Conservation (phyloP, 1,284 basidiomycete genomes). For the Paramarasmius palmivorus region DNA sequence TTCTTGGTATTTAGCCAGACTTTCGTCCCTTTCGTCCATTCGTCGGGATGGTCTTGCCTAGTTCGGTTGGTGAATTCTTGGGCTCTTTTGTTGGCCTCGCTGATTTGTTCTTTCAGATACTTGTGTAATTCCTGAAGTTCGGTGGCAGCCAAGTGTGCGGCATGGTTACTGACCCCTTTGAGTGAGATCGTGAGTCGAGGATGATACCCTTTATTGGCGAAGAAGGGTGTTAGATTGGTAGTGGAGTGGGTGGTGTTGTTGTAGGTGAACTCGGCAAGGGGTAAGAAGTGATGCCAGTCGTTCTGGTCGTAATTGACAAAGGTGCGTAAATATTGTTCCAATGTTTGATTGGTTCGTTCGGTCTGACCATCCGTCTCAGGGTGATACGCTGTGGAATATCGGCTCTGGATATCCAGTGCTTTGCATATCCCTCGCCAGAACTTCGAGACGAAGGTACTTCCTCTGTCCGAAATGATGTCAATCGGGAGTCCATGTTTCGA, state of each 20-base stretch:
- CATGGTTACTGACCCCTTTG: not conserved
- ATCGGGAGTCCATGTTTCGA: slow-evolving; percentile 9
- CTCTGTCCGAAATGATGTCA: not conserved
- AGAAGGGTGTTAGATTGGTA: slow-evolving; percentile 7
- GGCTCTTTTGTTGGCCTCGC: not conserved
- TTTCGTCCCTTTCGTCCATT: not conserved
- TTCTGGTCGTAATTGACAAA: slow-evolving; percentile 6
- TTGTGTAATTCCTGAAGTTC: not conserved
- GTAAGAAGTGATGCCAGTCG: slow-evolving; percentile 3
- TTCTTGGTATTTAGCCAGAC: no score
- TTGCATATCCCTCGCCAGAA: slow-evolving; percentile 1
- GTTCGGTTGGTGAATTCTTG: not conserved
- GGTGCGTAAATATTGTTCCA: slow-evolving; percentile 6
- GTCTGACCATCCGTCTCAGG: slow-evolving; percentile 10
- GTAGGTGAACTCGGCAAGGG: no score
- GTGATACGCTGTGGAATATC: slow-evolving; percentile 6
- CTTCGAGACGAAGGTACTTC: slow-evolving; percentile 7
- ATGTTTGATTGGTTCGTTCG: not conserved
- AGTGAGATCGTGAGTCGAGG: slow-evolving; percentile 3
- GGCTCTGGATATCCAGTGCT: not conserved
- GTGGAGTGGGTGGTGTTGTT: no score
- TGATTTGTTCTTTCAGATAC: not conserved
- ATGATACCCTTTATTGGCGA: slow-evolving; percentile 6
- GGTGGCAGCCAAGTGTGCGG: not conserved
- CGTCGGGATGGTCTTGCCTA: not conserved